Evolutionary conservation across 176 grass and related monocot species (phyloP).

Genomic region (Hordeum marinum): DNA sequence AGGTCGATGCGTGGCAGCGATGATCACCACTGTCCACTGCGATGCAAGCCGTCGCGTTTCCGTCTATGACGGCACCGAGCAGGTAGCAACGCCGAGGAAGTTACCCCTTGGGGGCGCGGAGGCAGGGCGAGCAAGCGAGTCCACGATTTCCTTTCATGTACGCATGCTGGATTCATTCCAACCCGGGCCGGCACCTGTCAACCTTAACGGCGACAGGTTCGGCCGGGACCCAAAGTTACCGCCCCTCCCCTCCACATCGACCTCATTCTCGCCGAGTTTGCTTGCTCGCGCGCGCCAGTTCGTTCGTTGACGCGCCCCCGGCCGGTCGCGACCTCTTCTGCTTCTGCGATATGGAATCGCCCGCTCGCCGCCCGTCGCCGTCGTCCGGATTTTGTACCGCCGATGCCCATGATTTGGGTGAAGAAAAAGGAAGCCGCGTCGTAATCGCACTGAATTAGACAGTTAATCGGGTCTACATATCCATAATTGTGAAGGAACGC

Average conservation of each 20-base stretch:
- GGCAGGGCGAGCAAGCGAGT: constrained; percentile 18
- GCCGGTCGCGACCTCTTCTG: background rate
- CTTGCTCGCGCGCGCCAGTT: constrained; percentile 7
- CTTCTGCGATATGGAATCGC: background rate
- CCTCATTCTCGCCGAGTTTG: background rate
- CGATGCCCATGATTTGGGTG: background rate
- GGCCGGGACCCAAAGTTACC: background rate
- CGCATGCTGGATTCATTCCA: constrained; percentile 20
- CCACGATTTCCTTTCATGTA: background rate
- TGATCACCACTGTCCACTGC: background rate
- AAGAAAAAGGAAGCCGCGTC: background rate
- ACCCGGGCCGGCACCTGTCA: constrained; percentile 24
- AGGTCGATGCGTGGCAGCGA: background rate
- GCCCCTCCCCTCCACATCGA: background rate
- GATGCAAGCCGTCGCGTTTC: background rate
- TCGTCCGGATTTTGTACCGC: constrained; percentile 5
- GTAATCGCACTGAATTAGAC: background rate
- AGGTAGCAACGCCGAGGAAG: constrained; percentile 4
- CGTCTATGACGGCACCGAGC: background rate
- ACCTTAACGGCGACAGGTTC: constrained; percentile 9
- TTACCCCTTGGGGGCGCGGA: background rate
- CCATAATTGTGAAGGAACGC: too few species aligned
- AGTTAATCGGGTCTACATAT: too few species aligned
- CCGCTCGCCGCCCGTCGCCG: background rate
- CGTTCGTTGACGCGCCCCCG: background rate